Conservation (phyloP, 179 eudicot genomes). For the Silene noctiflora region DNA sequence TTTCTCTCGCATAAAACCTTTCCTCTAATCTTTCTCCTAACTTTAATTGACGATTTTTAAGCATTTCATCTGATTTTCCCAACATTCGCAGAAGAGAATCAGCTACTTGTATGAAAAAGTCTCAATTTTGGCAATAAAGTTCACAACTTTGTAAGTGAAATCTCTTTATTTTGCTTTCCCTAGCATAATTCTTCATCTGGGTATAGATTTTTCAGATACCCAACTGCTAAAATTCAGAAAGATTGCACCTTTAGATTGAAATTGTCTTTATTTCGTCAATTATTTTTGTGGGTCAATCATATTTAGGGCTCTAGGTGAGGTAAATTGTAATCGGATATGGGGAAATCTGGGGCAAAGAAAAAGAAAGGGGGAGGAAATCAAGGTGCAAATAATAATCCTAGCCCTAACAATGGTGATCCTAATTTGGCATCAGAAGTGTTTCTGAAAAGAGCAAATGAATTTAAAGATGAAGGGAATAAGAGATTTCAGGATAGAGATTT, state of each 20-base stretch:
- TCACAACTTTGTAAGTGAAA: slow-evolving; percentile 31
- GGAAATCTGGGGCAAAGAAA: slow-evolving; percentile 88
- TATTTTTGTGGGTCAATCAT: slow-evolving; percentile 9
- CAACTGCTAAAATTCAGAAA: slow-evolving; percentile 10
- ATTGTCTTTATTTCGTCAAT: neutral
- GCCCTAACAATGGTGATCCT: slow-evolving; percentile 41
- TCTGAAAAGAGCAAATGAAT: slow-evolving; percentile 80
- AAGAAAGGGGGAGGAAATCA: slow-evolving; percentile 63
- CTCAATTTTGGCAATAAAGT: slow-evolving; percentile 17
- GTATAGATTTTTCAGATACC: neutral
- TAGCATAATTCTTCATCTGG: too few species aligned
- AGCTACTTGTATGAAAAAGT: neutral
- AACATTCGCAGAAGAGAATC: neutral
- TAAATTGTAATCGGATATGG: slow-evolving; percentile 42
- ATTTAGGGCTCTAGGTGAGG: neutral
- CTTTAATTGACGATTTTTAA: neutral
- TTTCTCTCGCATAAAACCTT: slow-evolving; percentile 20
- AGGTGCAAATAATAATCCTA: slow-evolving; percentile 34
- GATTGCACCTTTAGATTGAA: slow-evolving; percentile 19
- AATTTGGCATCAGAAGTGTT: slow-evolving; percentile 58
- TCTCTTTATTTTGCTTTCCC: neutral
- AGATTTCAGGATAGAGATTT: slow-evolving; percentile 73
- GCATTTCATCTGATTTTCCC: slow-evolving; percentile 8
- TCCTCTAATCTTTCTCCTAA: slow-evolving; percentile 14
- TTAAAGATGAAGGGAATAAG: slow-evolving; percentile 83